These are phyloP conservation scores for Nothomitra cinnamomea DNA, from an alignment of 2,329 filamentous ascomycete genomes.

Conservation along the genomic window DNA sequence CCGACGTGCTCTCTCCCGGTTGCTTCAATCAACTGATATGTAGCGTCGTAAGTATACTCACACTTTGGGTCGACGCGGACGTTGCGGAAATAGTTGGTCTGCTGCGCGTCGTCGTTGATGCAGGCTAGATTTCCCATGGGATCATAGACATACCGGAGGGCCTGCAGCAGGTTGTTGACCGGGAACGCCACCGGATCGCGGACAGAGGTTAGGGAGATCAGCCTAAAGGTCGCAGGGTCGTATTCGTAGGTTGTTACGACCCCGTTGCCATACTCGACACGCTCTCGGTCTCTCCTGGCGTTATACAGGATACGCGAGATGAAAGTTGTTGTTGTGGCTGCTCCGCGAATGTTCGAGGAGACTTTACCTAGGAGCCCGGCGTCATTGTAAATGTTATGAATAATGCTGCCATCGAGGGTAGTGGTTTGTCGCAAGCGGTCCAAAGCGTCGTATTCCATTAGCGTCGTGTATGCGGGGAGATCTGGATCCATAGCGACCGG, in stretches of 20 bases:
- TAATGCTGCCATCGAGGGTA: not conserved
- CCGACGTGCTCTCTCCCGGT: conserved; percentile 8
- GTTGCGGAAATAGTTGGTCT: conserved; percentile 14
- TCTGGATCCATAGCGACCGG: not conserved
- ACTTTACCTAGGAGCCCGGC: not conserved
- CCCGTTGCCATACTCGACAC: conserved; percentile 6
- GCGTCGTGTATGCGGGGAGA: not conserved
- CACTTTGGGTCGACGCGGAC: conserved; percentile 8
- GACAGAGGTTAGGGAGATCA: not conserved
- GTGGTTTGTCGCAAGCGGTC: not conserved
- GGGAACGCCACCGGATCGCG: not conserved
- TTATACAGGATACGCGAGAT: not conserved
- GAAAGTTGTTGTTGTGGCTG: not conserved
- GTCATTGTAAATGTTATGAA: not conserved
- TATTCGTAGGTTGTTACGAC: conserved; percentile 4
- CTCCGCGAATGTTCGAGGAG: not conserved
- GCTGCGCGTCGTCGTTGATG: conserved; percentile 11
- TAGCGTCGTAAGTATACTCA: conserved; percentile 7
- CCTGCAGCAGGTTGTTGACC: conserved; percentile 7
- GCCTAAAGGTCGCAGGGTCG: not conserved
- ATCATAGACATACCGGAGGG: conserved; percentile 13
- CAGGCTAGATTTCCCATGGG: conserved; percentile 10
- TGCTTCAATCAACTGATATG: conserved; percentile 7
- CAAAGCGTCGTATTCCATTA: not conserved
- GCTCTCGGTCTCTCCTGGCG: not conserved